Conservation (phyloP, 2,329 filamentous ascomycete species). For the Fusarium dimerum region DNA sequence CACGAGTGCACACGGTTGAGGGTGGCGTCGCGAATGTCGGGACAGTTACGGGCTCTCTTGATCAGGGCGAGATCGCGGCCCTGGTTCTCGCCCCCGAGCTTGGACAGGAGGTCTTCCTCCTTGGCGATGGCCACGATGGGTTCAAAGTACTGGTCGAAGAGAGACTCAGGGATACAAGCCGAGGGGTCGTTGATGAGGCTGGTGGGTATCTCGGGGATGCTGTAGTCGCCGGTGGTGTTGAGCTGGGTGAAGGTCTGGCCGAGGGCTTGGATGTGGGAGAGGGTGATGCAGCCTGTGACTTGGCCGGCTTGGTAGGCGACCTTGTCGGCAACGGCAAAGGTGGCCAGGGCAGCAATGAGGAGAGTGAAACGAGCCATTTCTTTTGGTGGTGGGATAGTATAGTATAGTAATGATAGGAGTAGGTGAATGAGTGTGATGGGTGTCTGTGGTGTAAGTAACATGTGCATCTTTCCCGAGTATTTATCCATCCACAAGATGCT, state of each 20-base stretch:
- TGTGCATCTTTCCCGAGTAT: neutral
- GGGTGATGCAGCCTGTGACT: conserved; percentile 5
- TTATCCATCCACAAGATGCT: neutral
- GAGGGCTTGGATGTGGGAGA: conserved; percentile 14
- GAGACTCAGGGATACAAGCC: conserved; percentile 12
- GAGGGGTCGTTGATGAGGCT: conserved; percentile 8
- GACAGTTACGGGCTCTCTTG: conserved; percentile 10
- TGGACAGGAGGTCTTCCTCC: conserved; percentile 11
- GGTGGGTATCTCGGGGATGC: conserved; percentile 6
- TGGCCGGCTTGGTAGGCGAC: conserved; percentile 5
- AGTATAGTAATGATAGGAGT: too few relatives aligned
- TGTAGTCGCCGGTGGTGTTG: neutral
- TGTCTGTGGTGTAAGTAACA: neutral
- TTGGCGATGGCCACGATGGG: conserved; percentile 15
- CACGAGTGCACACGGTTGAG: neutral
- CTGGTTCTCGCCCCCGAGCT: conserved; percentile 1
- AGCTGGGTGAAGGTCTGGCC: conserved; percentile 11
- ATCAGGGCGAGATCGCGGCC: conserved; percentile 1
- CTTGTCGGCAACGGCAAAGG: neutral
- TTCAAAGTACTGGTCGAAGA: conserved; percentile 16
- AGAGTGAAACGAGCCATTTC: conserved; percentile 7
- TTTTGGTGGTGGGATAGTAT: too few relatives aligned
- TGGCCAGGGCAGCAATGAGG: conserved; percentile 5
- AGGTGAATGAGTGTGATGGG: neutral
- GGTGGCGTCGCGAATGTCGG: conserved; percentile 9